phyloP scores from a whole-genome alignment of 2,329 filamentous ascomycete species.

The Septoria petroselini region DNA sequence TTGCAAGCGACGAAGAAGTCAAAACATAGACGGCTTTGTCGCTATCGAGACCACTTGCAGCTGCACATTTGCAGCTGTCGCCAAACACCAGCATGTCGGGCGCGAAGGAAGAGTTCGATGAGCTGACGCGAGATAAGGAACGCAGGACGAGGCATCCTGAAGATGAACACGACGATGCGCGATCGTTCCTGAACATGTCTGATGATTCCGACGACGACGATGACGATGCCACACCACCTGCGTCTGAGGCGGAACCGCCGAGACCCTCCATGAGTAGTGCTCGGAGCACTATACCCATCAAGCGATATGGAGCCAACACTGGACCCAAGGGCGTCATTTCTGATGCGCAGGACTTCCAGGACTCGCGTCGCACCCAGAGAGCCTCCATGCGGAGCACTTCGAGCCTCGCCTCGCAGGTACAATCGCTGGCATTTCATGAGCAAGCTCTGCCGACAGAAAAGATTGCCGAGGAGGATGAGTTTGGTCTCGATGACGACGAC shows the following conservation, averaged over 20 bases:
- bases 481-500: slow-evolving; percentile 60
- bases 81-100: slow-evolving; percentile 43
- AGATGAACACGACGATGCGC: slow-evolving; percentile 48
- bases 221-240: slow-evolving; percentile 48
- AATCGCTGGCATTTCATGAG: slow-evolving; percentile 18
- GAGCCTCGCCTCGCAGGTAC: slow-evolving; percentile 20
- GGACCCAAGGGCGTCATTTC: slow-evolving; percentile 86
- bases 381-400: slow-evolving; percentile 28
- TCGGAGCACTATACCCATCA: slow-evolving; percentile 52
- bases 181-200: slow-evolving; percentile 41
- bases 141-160: slow-evolving; percentile 46
- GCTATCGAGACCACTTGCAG: slow-evolving; percentile 6
- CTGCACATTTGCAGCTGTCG: neutral
- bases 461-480: slow-evolving; percentile 44
- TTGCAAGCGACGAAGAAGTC: slow-evolving; percentile 15
- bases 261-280: slow-evolving; percentile 44
- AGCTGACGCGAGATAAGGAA: slow-evolving; percentile 49
- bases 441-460: slow-evolving; percentile 23
- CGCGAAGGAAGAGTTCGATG: slow-evolving; percentile 53
- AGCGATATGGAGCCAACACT: slow-evolving; percentile 67
- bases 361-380: slow-evolving; percentile 34
- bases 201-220: slow-evolving; percentile 41
- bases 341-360: slow-evolving; percentile 69
- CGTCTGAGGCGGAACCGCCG: slow-evolving; percentile 51
- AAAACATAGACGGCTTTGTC: slow-evolving; percentile 9